Evolutionary conservation across 2,329 filamentous ascomycete species (phyloP).

Genomic region (Bisporella sp.): DNA sequence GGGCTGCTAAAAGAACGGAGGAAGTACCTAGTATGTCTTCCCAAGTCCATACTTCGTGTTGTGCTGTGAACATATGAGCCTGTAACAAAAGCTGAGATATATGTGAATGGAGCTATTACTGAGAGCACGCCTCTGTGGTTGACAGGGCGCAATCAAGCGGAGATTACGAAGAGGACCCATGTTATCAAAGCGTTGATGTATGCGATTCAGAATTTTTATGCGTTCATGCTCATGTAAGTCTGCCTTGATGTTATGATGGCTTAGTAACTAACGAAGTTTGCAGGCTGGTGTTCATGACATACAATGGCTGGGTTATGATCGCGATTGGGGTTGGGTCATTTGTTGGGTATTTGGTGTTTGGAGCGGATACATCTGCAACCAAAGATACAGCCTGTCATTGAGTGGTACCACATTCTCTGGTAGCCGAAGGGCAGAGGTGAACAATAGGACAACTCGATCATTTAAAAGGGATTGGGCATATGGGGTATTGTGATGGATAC

Average conservation of each 20-base stretch:
- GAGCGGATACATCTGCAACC: conserved; percentile 58
- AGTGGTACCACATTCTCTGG: background rate
- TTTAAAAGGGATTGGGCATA: too few relatives aligned
- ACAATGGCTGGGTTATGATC: conserved; percentile 97
- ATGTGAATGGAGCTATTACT: conserved; percentile 35
- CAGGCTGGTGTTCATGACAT: conserved; percentile 99
- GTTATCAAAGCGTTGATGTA: conserved; percentile 78
- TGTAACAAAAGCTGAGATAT: conserved; percentile 21
- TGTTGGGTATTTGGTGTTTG: conserved; percentile 79
- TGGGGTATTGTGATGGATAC: too few relatives aligned
- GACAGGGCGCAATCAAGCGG: conserved; percentile 64
- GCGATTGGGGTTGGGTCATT: conserved; percentile 85
- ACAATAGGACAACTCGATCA: too few relatives aligned
- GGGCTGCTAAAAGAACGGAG: conserved; percentile 16
- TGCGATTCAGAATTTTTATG: conserved; percentile 93
- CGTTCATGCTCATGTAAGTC: conserved; percentile 98
- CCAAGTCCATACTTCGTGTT: background rate
- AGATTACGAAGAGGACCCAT: conserved; percentile 61
- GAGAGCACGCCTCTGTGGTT: conserved; percentile 56
- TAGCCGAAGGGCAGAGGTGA: too few relatives aligned
- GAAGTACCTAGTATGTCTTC: conserved; percentile 23
- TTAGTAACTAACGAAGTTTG: conserved; percentile 8
- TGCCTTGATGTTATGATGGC: background rate
- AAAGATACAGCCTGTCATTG: conserved; percentile 92
- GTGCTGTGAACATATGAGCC: background rate